Conservation (phyloP, 257 asterid species). For the Phtheirospermum japonicum region DNA sequence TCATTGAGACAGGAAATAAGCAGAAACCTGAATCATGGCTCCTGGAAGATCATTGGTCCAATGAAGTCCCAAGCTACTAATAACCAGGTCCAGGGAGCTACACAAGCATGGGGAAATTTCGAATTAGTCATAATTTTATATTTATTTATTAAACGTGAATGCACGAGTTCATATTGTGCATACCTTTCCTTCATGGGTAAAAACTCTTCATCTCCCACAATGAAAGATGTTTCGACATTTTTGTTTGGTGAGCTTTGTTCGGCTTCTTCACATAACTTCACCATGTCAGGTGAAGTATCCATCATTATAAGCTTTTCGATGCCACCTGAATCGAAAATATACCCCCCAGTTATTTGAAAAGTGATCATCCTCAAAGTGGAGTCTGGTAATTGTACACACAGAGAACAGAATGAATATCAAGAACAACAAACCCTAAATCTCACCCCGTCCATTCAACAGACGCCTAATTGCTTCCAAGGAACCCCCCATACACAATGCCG, state of each 20-base stretch:
- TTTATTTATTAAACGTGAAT: neutral
- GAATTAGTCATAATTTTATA: conserved; percentile 3
- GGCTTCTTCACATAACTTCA: conserved; percentile 60
- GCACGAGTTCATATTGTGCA: conserved; percentile 16
- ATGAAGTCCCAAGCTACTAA: conserved; percentile 94
- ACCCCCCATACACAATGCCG: conserved; percentile 87
- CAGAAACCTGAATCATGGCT: conserved; percentile 92
- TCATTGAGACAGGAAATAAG: conserved; percentile 13
- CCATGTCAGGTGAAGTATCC: conserved; percentile 88
- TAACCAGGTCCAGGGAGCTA: conserved; percentile 82
- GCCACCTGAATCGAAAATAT: conserved; percentile 56
- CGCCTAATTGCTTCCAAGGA: conserved; percentile 81
- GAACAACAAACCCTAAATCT: conserved; percentile 35
- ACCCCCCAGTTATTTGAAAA: conserved; percentile 5
- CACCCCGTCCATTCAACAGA: conserved; percentile 78
- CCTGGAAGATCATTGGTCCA: conserved; percentile 99
- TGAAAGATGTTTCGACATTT: conserved; percentile 66
- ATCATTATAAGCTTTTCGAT: conserved; percentile 78
- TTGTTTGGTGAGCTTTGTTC: conserved; percentile 50
- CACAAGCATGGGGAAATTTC: conserved; percentile 19
- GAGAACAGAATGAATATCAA: no score
- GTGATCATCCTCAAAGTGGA: conserved; percentile 1
- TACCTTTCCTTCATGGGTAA: conserved; percentile 86
- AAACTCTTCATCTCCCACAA: conserved; percentile 89
- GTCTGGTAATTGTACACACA: no score